Conservation (phyloP, 2,329 filamentous ascomycete species). For the Cladophialophora yegresii region DNA sequence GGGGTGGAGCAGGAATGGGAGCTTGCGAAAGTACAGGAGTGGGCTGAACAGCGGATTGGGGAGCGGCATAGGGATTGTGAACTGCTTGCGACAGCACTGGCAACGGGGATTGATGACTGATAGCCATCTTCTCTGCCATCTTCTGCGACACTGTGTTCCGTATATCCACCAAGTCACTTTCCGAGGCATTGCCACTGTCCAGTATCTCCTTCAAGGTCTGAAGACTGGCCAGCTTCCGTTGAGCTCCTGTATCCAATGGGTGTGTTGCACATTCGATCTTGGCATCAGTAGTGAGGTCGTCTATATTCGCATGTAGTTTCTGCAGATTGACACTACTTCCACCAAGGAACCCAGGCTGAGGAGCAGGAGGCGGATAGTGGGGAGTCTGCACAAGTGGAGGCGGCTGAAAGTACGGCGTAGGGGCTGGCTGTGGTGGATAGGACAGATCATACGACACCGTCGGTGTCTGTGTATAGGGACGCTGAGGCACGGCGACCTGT, state of each 20-base stretch:
- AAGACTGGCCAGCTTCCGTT: constrained; percentile 35
- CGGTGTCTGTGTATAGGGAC: constrained; percentile 39
- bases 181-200: constrained; percentile 33
- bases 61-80: constrained; percentile 38
- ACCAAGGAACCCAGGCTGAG: constrained; percentile 39
- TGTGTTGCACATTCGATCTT: constrained; percentile 38
- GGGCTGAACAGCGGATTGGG: constrained; percentile 39
- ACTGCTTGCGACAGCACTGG: constrained; percentile 42
- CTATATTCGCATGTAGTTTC: constrained; percentile 72
- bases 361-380: constrained; percentile 39
- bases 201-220: constrained; percentile 37
- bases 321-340: constrained; percentile 58
- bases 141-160: constrained; percentile 34
- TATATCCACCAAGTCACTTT: constrained; percentile 34
- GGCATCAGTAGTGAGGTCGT: constrained; percentile 36
- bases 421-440: constrained; percentile 13
- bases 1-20: constrained; percentile 34
- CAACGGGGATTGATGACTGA: constrained; percentile 40
- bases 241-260: constrained; percentile 34
- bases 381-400: constrained; percentile 35
- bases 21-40: constrained; percentile 29
- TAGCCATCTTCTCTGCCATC: constrained; percentile 51
- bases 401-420: constrained; percentile 27
- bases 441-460: constrained; percentile 23
- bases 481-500: constrained; percentile 33